Base-by-base conservation (phyloP, 176 grass and related monocot genomes). In the Carex kokanica region DNA sequence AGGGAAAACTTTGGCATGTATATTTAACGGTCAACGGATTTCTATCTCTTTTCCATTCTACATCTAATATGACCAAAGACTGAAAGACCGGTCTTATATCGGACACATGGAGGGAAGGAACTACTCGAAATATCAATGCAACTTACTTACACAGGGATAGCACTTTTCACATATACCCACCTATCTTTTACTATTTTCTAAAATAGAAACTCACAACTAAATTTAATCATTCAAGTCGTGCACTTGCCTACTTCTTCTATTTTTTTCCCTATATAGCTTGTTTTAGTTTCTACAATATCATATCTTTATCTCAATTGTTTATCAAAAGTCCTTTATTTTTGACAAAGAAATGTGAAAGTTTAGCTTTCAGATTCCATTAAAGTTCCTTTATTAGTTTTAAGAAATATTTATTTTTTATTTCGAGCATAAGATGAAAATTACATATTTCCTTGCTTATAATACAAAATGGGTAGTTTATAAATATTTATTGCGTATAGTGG, bases 61-160 rank as follows among this genome's bases (percentile, higher is more conserved):
- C 72, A 27, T 70, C n/a, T 8, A 86, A 51, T 78, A 83, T 88
- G 91, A 90, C 88, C 85, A 85, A 87, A 79, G 85, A 92, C 88
- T 25, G 18, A 85, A 87, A 79, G 85, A 92, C 88, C 34, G 18
- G 88, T 87, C 78, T 89, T 78, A 11, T 6, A 52, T 53, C 52
- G 29, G 78, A 64, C 62, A 52, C 72, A 29, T 75, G 47, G 29
- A 75, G 47, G 24, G 73, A 55, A 77, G 24, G 73, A 55, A 77
- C 24, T 55, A 8, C 23, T 55, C 3, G 72, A 77, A 24, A 77
- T 55, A 17, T 77, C 23, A 31, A 77, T 55, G 73, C 13, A 77
- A 77, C 47, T 27, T 55, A 51, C 73, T 16, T 17, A 25, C 73
- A 55, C 29, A 55, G 5, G 1, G 51, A 2, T 9, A 12, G 23